Evolutionary conservation across 169 alveolate species (phyloP), one percentile per base, ranked within the genome.

Genomic region (Plasmodium inui): DNA sequence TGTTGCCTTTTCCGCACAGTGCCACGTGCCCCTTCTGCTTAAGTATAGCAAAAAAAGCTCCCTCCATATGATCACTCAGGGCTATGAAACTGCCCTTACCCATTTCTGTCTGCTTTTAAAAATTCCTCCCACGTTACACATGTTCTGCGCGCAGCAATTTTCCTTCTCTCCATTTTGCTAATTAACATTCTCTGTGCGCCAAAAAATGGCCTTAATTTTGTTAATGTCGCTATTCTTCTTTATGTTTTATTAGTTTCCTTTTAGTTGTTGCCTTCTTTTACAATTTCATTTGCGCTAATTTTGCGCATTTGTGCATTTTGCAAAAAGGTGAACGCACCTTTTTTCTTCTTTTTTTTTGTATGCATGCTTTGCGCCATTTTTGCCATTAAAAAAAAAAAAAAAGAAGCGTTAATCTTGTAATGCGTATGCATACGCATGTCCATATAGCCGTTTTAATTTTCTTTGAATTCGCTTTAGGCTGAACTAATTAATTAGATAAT

Each of bases 391-490:
- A 67, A 83, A 32, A 73, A 73, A 73, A 34, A 74, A 74, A 28
- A 74, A 83, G 14, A 61, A 46, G 74, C 57, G 39, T 26, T 30
- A 41, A 22, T 73, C 74, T 26, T 73, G 67, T 73, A 32, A 70
- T 67, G 37, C 26, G 14, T 50, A 14, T 50, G 61, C 61, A 28
- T 73, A 50, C 22, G 26, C 61, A 50, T 50, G 79, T 73, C 71
- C 84, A 73, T 84, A 72, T 41, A 84, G 28, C 55, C 53, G 57
- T 84, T 84, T 84, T 84, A 84, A 73, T 84, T 73, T 72, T 73
- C 73, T 72, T 72, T 84, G 55, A 84, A 84, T 67, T 73, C 39
- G 78, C 71, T 32, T 70, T 46, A 83, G 61, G 22, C 19, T 84
- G 76, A 71, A 84, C 1, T 83, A 67, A 83, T 83, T 83, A 83